Evolutionary conservation across 2,329 filamentous ascomycete species (phyloP).

Genomic region (Botryotinia calthae): DNA sequence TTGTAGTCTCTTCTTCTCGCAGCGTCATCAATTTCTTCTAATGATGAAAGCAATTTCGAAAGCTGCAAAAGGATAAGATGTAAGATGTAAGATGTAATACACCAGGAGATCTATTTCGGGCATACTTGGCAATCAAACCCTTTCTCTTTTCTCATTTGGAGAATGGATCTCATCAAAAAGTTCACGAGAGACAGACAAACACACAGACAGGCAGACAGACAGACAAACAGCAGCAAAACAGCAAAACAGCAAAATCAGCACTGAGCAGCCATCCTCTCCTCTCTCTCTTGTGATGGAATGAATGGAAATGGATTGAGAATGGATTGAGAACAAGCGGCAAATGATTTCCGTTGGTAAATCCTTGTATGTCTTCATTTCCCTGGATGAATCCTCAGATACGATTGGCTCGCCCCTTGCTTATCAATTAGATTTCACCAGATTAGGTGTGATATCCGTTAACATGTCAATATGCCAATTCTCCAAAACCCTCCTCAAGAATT

Average conservation of each 20-base stretch:
- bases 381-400: background rate
- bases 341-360: background rate
- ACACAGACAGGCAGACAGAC: no score
- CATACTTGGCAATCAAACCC: background rate
- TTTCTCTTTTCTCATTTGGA: background rate
- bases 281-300: background rate
- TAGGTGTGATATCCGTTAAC: background rate
- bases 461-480: conserved; percentile 1
- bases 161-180: background rate
- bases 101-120: background rate
- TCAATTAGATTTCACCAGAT: background rate
- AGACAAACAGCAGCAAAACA: background rate
- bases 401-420: background rate
- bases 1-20: background rate
- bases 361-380: conserved; percentile 1
- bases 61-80: background rate
- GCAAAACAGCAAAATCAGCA: background rate
- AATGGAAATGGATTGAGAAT: background rate
- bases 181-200: background rate
- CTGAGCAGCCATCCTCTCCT: background rate
- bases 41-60: background rate
- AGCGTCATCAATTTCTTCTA: background rate
- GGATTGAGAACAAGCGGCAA: conserved; percentile 1
- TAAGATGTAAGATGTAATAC: background rate
- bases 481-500: background rate